phyloP scores from a whole-genome alignment of 2,329 filamentous ascomycete genomes.

The Exophiala sideris region DNA sequence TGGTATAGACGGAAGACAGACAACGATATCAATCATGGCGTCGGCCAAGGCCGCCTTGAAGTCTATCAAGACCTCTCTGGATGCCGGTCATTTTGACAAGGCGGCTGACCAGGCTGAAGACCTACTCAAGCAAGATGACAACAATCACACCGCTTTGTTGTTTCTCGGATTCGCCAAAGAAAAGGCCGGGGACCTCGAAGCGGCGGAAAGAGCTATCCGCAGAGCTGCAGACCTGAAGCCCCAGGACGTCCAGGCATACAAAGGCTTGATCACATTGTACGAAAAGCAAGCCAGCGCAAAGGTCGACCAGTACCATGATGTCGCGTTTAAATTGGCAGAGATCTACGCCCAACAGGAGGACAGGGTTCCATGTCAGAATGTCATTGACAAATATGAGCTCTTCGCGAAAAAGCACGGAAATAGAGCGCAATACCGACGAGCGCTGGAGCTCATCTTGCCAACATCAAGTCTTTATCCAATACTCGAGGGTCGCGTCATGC shows the following conservation, averaged over 20 bases:
- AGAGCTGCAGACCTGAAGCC: conserved; percentile 69
- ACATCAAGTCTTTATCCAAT: conserved; percentile 74
- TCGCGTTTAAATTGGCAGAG: conserved; percentile 68
- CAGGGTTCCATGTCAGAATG: conserved; percentile 55
- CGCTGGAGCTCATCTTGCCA: conserved; percentile 73
- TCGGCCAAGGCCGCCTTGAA: conserved; percentile 71
- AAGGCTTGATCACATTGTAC: conserved; percentile 81
- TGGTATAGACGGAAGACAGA: too few relatives aligned
- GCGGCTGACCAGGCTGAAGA: conserved; percentile 66
- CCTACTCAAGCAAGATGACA: conserved; percentile 67
- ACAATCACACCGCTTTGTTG: conserved; percentile 82
- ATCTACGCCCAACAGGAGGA: conserved; percentile 68
- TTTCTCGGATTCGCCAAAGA: conserved; percentile 83
- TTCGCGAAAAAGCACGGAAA: conserved; percentile 72
- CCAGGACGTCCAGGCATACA: conserved; percentile 80
- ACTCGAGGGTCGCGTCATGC: conserved; percentile 78
- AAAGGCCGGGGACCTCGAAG: conserved; percentile 66
- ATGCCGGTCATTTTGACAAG: conserved; percentile 73
- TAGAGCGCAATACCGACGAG: conserved; percentile 68
- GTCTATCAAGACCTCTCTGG: conserved; percentile 73
- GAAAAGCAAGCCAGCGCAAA: conserved; percentile 70
- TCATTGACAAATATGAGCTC: conserved; percentile 75
- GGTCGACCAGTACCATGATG: conserved; percentile 70
- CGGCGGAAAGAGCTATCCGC: conserved; percentile 73
- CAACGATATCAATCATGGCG: conserved; percentile 33